Percentiles rank a stretch among this genome's conserved stretches.
These are phyloP conservation scores for Ophiognomonia clavigignenti-juglandacearum DNA, from an alignment of 2,329 filamentous ascomycete genomes.

Conservation along the genomic window DNA sequence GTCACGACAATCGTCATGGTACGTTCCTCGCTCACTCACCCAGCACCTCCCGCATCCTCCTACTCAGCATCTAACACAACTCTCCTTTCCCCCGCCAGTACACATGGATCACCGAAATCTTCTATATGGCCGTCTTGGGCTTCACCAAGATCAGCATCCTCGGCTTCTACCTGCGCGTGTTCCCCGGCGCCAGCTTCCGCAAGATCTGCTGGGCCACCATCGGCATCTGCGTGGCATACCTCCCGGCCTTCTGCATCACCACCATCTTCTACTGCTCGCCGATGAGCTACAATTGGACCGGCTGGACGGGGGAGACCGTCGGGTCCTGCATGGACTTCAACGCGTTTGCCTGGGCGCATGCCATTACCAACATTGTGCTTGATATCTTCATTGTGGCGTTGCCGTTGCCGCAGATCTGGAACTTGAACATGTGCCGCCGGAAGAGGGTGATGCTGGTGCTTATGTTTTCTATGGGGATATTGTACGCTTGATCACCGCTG, in stretches of 20 bases:
- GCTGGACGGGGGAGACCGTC: constrained; percentile 33
- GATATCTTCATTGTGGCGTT: constrained; percentile 39
- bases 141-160: constrained; percentile 9
- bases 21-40: too few species aligned
- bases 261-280: constrained; percentile 35
- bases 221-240: background rate
- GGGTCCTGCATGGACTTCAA: constrained; percentile 38
- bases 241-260: constrained; percentile 22
- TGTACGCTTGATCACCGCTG: constrained; percentile 11
- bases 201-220: constrained; percentile 6
- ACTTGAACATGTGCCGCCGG: constrained; percentile 30
- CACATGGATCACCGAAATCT: constrained; percentile 20
- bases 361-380: constrained; percentile 34
- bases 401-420: constrained; percentile 32
- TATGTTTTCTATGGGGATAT: constrained; percentile 40
- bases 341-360: constrained; percentile 36
- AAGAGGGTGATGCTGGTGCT: constrained; percentile 37
- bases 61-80: too few species aligned
- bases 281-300: constrained; percentile 34
- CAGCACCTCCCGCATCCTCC: too few species aligned
- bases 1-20: too few species aligned
- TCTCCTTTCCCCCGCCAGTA: too few species aligned
- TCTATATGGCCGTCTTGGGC: constrained; percentile 12
- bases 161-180: constrained; percentile 13
- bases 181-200: constrained; percentile 1